Conservation (phyloP, 1,139 yeast species). For the Yamadazyma sp. region DNA sequence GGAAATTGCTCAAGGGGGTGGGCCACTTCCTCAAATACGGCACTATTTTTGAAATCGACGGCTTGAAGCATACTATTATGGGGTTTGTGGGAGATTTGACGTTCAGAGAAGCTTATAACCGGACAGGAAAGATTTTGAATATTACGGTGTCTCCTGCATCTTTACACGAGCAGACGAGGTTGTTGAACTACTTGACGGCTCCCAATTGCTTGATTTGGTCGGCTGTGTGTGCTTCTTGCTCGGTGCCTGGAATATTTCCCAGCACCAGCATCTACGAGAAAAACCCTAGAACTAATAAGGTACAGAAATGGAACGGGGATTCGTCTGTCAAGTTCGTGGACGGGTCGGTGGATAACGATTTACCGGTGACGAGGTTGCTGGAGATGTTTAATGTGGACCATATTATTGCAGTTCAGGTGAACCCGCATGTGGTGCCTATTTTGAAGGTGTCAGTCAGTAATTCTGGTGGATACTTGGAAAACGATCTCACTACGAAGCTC, state of each 20-base stretch:
- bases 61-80: slow-evolving; percentile 71
- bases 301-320: slow-evolving; percentile 79
- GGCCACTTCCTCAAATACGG: slow-evolving; percentile 73
- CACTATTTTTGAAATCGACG: slow-evolving; percentile 80
- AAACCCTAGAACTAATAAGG: slow-evolving; percentile 65
- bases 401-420: slow-evolving; percentile 94
- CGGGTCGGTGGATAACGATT: slow-evolving; percentile 93
- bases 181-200: slow-evolving; percentile 49
- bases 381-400: slow-evolving; percentile 98
- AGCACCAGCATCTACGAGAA: slow-evolving; percentile 85
- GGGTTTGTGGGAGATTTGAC: slow-evolving; percentile 88
- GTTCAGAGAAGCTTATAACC: slow-evolving; percentile 57
- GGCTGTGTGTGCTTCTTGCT: slow-evolving; percentile 96
- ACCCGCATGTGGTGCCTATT: slow-evolving; percentile 93
- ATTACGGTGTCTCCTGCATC: slow-evolving; percentile 59
- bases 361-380: slow-evolving; percentile 84
- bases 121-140: slow-evolving; percentile 58
- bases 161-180: slow-evolving; percentile 57
- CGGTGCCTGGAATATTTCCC: slow-evolving; percentile 88
- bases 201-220: slow-evolving; percentile 63
- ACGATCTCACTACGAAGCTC: slow-evolving; percentile 55
- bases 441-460: slow-evolving; percentile 65
- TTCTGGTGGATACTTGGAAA: slow-evolving; percentile 70
- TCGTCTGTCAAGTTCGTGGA: slow-evolving; percentile 83
- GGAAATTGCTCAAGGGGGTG: slow-evolving; percentile 30